phyloP scores from a whole-genome alignment of 495 filamentous ascomycete species.

The Tuber magnatum region DNA sequence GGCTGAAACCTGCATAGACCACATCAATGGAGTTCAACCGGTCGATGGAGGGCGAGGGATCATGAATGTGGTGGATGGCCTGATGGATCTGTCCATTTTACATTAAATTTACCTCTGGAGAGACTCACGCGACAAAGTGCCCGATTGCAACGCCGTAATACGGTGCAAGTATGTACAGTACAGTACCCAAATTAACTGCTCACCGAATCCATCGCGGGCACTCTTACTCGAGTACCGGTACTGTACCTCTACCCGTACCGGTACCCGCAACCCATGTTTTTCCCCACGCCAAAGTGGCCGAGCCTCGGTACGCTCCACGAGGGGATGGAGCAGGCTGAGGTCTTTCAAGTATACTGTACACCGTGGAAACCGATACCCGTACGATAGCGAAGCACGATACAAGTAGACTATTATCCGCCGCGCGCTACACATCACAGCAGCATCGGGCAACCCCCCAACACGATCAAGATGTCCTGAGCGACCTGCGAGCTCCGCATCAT shows the following conservation, averaged over 20 bases:
- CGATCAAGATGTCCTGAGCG: neutral
- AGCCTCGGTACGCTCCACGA: neutral
- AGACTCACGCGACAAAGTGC: neutral
- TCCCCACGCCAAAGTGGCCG: neutral
- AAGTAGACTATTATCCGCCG: neutral
- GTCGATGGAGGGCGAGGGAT: neutral
- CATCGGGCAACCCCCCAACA: neutral
- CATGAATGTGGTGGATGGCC: neutral
- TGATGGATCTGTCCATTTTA: neutral
- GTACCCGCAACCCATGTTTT: neutral
- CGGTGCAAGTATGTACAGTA: neutral
- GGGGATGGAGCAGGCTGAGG: neutral
- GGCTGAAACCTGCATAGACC: neutral
- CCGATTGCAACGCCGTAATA: neutral
- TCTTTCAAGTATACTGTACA: neutral
- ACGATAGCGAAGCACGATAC: neutral
- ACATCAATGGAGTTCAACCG: neutral
- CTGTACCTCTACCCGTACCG: neutral
- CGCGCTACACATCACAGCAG: neutral
- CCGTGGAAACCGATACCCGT: neutral
- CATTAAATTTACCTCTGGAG: neutral
- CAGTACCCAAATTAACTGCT: neutral
- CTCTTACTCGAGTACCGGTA: too few species aligned
- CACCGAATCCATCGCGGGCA: neutral
- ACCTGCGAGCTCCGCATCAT: neutral